Base-by-base conservation (phyloP, 2,329 filamentous ascomycete species). In the Aspergillus transmontanensis region DNA sequence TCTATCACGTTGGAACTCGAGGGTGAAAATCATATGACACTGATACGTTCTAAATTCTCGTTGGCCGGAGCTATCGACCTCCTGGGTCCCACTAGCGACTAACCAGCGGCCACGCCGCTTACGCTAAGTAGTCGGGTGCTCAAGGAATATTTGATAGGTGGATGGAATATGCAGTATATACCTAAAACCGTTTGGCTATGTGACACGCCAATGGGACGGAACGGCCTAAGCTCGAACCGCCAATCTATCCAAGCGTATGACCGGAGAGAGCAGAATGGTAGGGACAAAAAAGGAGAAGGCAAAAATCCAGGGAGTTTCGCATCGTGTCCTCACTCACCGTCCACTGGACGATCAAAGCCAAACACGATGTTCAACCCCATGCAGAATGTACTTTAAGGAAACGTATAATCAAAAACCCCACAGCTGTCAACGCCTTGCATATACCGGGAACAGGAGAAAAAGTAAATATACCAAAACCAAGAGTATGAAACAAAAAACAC, bases 381-480 rank as follows among this genome's bases (percentile, higher is more conserved):
- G 63, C 64, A 59, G 64, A 53, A 64, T 58, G 60, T 53, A 57
- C 21, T 62, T 30, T 50, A 45, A 60, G 32, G 65, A 61, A 59
- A 51, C 28, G 16, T 51, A 51, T 61, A 58, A 48, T 56, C 64
- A 61, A 58, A 66, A 68, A 71, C 68, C 69, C 60, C 64, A 54
- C 26, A 62, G 57, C 58, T 60, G 41, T 66, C 62, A 72, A 75
- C 73, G 74, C 74, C 72, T 68, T 66, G 69, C 68, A 64, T 61
- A 67, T 64, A 55, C 51, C 32, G 21, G 51, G 64, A 62, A 64
- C 57, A 56, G 59, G 55, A 61, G 41, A 53, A 63, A 50, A 48
- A 46, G 30, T 53, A 58, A 61, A 34, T 46, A 32, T 54, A 57
- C 28, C 51, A 61, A 57, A 39, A 23, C 23, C 30, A 55, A 53